These are phyloP conservation scores for Lipomyces sp. DNA, from an alignment of 805 yeast genomes.

Conservation along the genomic window DNA sequence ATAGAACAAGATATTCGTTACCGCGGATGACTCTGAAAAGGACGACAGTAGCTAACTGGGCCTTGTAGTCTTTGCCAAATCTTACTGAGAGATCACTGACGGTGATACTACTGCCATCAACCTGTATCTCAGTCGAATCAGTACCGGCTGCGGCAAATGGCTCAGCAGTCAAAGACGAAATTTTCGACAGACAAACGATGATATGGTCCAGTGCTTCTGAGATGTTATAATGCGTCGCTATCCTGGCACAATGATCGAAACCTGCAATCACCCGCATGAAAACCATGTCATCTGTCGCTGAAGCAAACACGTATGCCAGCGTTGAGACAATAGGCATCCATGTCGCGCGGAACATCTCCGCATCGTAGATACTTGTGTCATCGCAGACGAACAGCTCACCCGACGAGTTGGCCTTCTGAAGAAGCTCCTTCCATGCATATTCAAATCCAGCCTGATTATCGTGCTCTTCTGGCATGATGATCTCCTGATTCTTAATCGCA, in stretches of 20 bases:
- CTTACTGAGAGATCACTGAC: constrained; percentile 81
- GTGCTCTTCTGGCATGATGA: constrained; percentile 97
- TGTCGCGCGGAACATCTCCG: constrained; percentile 65
- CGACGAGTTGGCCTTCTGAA: constrained; percentile 40
- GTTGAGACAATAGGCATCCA: constrained; percentile 73
- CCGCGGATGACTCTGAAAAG: constrained; percentile 75
- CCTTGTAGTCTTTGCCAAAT: constrained; percentile 89
- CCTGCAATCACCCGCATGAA: constrained; percentile 86
- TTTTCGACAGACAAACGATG: constrained; percentile 65
- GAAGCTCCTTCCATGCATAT: constrained; percentile 56
- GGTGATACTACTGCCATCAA: constrained; percentile 59
- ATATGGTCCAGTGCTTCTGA: constrained; percentile 65
- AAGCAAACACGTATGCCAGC: constrained; percentile 75
- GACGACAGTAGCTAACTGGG: constrained; percentile 86
- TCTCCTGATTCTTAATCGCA: constrained; percentile 82
- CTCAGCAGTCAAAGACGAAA: constrained; percentile 65
- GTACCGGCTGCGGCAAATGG: constrained; percentile 39
- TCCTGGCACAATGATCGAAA: constrained; percentile 79
- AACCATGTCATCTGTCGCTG: constrained; percentile 88
- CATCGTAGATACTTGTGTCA: constrained; percentile 61
- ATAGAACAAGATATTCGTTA: constrained; percentile 54
- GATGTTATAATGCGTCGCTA: constrained; percentile 69
- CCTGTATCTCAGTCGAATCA: constrained; percentile 50
- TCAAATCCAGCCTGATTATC: constrained; percentile 93
- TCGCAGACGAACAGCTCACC: constrained; percentile 34